Conservation (phyloP, 2,329 filamentous ascomycete species). For the Colletotrichum sp. region DNA sequence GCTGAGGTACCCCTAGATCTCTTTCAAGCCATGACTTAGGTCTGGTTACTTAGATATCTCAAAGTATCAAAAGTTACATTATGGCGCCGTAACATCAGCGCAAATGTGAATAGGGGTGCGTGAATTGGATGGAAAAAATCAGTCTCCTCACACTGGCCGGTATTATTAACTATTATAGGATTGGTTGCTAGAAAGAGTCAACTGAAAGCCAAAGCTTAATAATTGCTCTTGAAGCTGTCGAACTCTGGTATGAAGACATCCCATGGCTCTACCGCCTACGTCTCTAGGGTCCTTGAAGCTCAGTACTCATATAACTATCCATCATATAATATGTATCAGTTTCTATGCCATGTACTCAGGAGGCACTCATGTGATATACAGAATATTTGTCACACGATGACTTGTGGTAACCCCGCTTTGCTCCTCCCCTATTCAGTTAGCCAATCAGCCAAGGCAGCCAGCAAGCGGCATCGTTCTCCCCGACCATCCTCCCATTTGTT, state of each 20-base stretch:
- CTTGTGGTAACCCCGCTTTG: not conserved
- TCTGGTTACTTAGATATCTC: not conserved
- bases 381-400: not conserved
- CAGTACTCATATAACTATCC: not conserved
- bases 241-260: not conserved
- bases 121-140: not conserved
- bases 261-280: not conserved
- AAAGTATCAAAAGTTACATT: not conserved
- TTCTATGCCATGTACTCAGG: not conserved
- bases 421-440: not conserved
- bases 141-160: not conserved
- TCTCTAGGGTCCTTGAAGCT: not conserved
- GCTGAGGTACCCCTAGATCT: not conserved
- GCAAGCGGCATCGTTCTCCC: not conserved
- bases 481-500: slow-evolving; percentile 7
- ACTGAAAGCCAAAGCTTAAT: not conserved
- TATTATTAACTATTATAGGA: not conserved
- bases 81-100: not conserved
- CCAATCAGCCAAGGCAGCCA: not conserved
- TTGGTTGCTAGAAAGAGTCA: not conserved
- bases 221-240: rapidly evolving
- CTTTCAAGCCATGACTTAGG: not conserved
- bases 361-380: not conserved
- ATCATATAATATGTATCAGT: not conserved
- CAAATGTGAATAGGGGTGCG: not conserved